Conservation (phyloP, 805 yeast species). For the Wickerhamiella dianesei region DNA sequence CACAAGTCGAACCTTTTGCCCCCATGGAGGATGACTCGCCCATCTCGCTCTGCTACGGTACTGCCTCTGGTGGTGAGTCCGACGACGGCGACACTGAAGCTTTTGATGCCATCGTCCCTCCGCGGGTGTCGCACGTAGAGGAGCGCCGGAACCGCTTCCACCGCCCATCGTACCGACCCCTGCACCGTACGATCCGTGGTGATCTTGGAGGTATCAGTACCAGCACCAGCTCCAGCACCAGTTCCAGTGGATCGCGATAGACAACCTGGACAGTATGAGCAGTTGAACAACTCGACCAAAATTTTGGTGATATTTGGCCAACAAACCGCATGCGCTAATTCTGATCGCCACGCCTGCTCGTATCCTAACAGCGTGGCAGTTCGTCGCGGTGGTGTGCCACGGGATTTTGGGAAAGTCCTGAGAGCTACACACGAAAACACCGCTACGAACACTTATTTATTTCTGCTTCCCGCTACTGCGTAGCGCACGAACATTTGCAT, state of each 20-base stretch:
- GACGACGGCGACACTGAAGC: neutral
- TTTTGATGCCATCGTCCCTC: neutral
- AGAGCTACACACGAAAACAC: too few relatives aligned
- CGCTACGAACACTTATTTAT: too few relatives aligned
- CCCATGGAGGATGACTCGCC: neutral
- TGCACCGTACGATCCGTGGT: neutral
- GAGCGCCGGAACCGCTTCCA: constrained; percentile 1
- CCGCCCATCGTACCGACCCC: neutral
- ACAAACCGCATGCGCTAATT: neutral
- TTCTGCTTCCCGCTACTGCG: too few relatives aligned
- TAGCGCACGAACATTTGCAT: too few relatives aligned
- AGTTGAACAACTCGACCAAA: too few relatives aligned
- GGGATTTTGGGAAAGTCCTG: too few relatives aligned
- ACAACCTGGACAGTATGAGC: too few relatives aligned
- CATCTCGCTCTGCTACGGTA: neutral
- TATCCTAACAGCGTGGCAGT: too few relatives aligned
- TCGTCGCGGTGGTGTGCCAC: too few relatives aligned
- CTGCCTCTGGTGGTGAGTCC: neutral
- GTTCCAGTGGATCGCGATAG: neutral
- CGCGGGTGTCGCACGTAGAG: neutral
- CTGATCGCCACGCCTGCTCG: too few relatives aligned
- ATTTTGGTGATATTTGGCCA: too few relatives aligned
- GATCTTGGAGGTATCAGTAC: constrained; percentile 1
- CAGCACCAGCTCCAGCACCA: neutral
- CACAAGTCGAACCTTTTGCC: neutral